Percentiles rank a stretch among this genome's conserved stretches.
Evolutionary conservation across 2,329 filamentous ascomycete genomes (phyloP).

Genomic region (Pseudogymnoascus sp.): DNA sequence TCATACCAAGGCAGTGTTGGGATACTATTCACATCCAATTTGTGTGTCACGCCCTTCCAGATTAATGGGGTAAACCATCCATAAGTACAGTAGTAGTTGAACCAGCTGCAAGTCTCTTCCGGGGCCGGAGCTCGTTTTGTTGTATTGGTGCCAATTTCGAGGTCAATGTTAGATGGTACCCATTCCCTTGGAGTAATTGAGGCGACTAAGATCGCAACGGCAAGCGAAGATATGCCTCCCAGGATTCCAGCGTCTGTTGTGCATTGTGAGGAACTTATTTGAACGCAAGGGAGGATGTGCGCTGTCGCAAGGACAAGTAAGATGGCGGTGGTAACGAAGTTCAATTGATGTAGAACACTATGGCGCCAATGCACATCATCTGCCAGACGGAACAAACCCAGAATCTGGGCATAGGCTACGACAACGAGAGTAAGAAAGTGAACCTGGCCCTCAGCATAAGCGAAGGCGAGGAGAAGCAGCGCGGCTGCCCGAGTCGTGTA

Average conservation of each 20-base stretch:
- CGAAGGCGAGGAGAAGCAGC: too few species aligned
- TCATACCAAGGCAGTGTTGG: too few species aligned
- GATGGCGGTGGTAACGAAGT: constrained; percentile 36
- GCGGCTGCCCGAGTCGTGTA: too few species aligned
- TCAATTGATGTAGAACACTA: constrained; percentile 43
- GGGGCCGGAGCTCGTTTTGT: constrained; percentile 36
- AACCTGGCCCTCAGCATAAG: too few species aligned
- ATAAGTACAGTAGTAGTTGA: constrained; percentile 45
- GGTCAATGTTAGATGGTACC: constrained; percentile 37
- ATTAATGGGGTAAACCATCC: constrained; percentile 45
- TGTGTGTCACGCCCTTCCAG: constrained; percentile 39
- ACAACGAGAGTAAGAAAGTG: too few species aligned
- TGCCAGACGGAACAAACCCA: too few species aligned
- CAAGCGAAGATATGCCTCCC: constrained; percentile 33
- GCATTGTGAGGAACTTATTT: constrained; percentile 29
- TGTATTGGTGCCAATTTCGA: constrained; percentile 34
- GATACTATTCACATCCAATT: too few species aligned
- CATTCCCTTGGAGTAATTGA: constrained; percentile 42
- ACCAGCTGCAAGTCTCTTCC: constrained; percentile 49
- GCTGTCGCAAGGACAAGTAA: constrained; percentile 33
- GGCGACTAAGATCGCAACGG: constrained; percentile 21
- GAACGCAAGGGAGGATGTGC: constrained; percentile 40
- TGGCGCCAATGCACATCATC: constrained; percentile 40
- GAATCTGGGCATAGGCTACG: too few species aligned
- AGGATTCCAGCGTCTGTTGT: constrained; percentile 27